These are phyloP conservation scores for Samsoniella hepiali DNA, from an alignment of 2,329 filamentous ascomycete genomes.

Conservation along the genomic window DNA sequence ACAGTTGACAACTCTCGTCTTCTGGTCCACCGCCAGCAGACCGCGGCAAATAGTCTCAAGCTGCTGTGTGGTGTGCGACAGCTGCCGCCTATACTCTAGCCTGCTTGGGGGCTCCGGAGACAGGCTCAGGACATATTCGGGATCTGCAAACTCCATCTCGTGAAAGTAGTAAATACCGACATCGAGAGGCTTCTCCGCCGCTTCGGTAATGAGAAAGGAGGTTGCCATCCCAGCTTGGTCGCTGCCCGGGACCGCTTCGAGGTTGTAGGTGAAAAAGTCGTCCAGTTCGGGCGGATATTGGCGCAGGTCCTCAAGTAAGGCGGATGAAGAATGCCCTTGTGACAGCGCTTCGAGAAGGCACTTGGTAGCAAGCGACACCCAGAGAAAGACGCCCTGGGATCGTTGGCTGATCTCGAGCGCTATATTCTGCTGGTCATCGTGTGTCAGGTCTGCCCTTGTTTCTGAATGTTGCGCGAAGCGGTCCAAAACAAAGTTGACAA, in stretches of 20 bases:
- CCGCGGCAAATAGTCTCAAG: not conserved
- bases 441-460: not conserved
- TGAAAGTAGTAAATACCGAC: slow-evolving; percentile 15
- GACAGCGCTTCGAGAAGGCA: not conserved
- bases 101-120: not conserved
- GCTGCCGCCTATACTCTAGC: slow-evolving; percentile 5
- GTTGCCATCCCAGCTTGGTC: slow-evolving; percentile 6
- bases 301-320: not conserved
- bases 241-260: not conserved
- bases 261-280: slow-evolving; percentile 12
- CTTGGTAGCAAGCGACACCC: slow-evolving; percentile 9
- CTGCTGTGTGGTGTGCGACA: not conserved
- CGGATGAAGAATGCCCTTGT: not conserved
- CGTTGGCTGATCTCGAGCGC: not conserved
- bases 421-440: not conserved
- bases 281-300: slow-evolving; percentile 11
- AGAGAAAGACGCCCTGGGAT: slow-evolving; percentile 14
- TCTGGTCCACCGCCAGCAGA: not conserved
- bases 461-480: slow-evolving; percentile 1
- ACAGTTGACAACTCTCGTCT: slow-evolving; percentile 2
- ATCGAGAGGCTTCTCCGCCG: slow-evolving; percentile 5
- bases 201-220: slow-evolving; percentile 5
- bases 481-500: slow-evolving; percentile 16
- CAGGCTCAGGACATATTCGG: slow-evolving; percentile 1
- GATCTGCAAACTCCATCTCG: slow-evolving; percentile 5